phyloP scores from a whole-genome alignment of 257 asterid genomes.

The Scutellaria baicalensis region DNA sequence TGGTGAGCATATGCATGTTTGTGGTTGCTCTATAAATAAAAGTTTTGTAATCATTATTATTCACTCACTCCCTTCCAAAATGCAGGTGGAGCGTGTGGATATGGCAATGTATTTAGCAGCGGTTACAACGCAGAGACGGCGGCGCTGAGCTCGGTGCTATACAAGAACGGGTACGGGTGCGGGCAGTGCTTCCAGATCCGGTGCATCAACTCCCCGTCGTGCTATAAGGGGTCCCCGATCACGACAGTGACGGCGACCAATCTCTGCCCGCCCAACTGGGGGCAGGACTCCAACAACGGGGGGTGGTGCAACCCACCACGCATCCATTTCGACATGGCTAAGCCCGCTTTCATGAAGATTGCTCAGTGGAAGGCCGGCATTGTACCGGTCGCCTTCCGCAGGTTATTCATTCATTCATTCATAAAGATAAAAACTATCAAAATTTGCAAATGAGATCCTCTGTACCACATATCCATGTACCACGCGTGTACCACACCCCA shows the following conservation, averaged over 20 bases:
- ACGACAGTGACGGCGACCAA: slow-evolving; percentile 64
- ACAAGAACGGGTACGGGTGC: slow-evolving; percentile 62
- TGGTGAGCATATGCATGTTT: no score
- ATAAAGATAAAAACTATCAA: background rate
- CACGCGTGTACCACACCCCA: no score
- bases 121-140: slow-evolving; percentile 67
- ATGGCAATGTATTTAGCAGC: slow-evolving; percentile 45
- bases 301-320: slow-evolving; percentile 92
- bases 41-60: no score
- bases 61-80: no score
- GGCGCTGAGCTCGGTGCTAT: slow-evolving; percentile 59
- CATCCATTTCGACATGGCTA: slow-evolving; percentile 63
- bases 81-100: slow-evolving; percentile 78
- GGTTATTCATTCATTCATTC: slow-evolving; percentile 21
- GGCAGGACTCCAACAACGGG: slow-evolving; percentile 52
- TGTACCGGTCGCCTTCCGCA: slow-evolving; percentile 53
- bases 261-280: slow-evolving; percentile 77
- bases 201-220: slow-evolving; percentile 37
- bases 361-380: slow-evolving; percentile 73
- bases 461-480: no score
- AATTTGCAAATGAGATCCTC: background rate
- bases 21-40: no score
- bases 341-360: slow-evolving; percentile 68
- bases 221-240: slow-evolving; percentile 41
- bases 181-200: slow-evolving; percentile 65